A percentile compares a stretch with the other conserved stretches of the same genome.
Conservation (phyloP, 108 stramenopile genomes). For the Nitzschia sp. region DNA sequence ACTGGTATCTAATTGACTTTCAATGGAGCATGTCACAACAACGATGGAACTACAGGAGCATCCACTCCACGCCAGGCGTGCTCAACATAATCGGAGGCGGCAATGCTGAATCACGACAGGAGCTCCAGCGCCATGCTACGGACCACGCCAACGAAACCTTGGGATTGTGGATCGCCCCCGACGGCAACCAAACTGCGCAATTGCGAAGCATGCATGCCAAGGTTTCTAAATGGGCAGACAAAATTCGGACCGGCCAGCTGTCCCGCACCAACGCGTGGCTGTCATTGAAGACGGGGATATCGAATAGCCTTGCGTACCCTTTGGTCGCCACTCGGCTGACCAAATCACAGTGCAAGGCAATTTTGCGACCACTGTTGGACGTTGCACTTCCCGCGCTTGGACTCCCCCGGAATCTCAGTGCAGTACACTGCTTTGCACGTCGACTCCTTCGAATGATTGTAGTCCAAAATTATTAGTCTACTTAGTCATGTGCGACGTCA, state of each 20-base stretch:
- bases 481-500: too few relatives aligned
- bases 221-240: background rate
- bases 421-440: too few relatives aligned
- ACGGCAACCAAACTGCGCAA: background rate
- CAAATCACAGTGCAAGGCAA: background rate
- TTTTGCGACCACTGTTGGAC: background rate
- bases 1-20: conserved; percentile 24
- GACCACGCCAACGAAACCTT: background rate
- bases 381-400: background rate
- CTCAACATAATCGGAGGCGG: background rate
- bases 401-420: too few relatives aligned
- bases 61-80: background rate
- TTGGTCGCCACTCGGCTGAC: background rate
- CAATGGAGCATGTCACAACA: background rate
- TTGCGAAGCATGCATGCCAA: background rate
- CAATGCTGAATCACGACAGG: background rate
- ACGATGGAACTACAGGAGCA: background rate
- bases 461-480: too few relatives aligned
- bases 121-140: background rate
- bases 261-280: background rate
- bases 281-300: background rate
- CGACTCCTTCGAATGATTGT: too few relatives aligned
- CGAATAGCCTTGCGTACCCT: background rate
- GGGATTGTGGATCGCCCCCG: background rate
- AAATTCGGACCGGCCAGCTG: background rate